These are phyloP conservation scores for Hypericum androsaemum DNA, from an alignment of 345 rosid genomes.

Conservation along the genomic window DNA sequence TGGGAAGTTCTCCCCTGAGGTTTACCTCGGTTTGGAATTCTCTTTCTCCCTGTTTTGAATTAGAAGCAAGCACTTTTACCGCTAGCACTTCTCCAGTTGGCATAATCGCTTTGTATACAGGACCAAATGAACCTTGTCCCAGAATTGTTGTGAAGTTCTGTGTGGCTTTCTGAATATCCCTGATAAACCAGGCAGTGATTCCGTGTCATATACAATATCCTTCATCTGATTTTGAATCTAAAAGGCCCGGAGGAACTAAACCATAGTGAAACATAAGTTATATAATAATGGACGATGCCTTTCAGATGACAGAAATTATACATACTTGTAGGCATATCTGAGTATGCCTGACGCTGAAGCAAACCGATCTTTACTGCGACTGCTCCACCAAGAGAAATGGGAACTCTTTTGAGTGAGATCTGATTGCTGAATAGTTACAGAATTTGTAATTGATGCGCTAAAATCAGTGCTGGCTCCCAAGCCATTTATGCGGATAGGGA, in stretches of 20 bases:
- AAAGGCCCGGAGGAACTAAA: background rate
- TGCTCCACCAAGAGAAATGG: constrained; percentile 46
- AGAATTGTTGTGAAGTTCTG: constrained; percentile 64
- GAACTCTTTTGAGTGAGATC: constrained; percentile 25
- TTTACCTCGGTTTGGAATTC: constrained; percentile 94
- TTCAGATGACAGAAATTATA: background rate
- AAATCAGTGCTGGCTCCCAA: constrained; percentile 56
- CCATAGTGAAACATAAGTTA: background rate
- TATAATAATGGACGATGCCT: background rate
- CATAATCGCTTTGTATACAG: constrained; percentile 76
- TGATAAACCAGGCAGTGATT: constrained; percentile 16
- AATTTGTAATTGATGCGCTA: constrained; percentile 43
- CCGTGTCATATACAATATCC: background rate
- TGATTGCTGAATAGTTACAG: constrained; percentile 22
- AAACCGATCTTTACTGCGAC: constrained; percentile 50
- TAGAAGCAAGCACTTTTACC: constrained; percentile 82
- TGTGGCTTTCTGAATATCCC: constrained; percentile 96
- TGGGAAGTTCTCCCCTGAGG: background rate
- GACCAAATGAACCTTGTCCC: constrained; percentile 96
- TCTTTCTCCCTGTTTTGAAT: constrained; percentile 83
- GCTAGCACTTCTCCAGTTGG: constrained; percentile 60
- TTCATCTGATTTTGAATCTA: constrained; percentile 1
- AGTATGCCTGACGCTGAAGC: constrained; percentile 72
- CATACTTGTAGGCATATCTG: constrained; percentile 78
- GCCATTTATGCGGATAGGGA: constrained; percentile 69